Evolutionary conservation across 305 asterid genomes (phyloP).

Genomic region (Solanum hybrid): DNA sequence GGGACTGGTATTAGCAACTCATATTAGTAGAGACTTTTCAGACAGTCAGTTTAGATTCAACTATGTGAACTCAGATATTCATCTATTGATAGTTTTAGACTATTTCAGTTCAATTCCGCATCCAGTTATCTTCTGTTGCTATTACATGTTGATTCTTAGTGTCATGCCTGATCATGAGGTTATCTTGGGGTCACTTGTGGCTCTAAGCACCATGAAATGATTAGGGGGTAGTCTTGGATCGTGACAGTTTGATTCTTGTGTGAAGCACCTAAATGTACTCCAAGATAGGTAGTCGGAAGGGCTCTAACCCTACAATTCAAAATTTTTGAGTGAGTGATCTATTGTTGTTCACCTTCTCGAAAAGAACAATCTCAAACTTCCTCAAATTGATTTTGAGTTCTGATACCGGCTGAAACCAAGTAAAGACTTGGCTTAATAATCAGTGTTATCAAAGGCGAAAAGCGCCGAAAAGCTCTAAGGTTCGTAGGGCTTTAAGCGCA

Average conservation of each 20-base stretch:
- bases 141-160: neutral
- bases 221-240: neutral
- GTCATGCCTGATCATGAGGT: neutral
- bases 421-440: neutral
- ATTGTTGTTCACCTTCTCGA: neutral
- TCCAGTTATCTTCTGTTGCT: neutral
- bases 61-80: neutral
- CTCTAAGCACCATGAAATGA: neutral
- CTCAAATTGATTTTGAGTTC: neutral
- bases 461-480: neutral
- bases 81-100: neutral
- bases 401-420: neutral
- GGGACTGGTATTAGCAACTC: neutral
- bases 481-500: neutral
- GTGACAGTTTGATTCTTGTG: neutral
- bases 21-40: neutral
- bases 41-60: neutral
- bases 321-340: neutral
- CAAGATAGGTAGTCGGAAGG: neutral
- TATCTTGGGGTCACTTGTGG: neutral
- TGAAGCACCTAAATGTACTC: neutral
- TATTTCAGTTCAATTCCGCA: neutral
- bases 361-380: neutral
- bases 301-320: neutral
- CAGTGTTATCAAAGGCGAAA: neutral